A percentile compares a stretch with the other conserved stretches of the same genome.
These are phyloP conservation scores for Rhodomyrtus psidioides DNA, from an alignment of 441 rosid genomes.

Conservation along the genomic window DNA sequence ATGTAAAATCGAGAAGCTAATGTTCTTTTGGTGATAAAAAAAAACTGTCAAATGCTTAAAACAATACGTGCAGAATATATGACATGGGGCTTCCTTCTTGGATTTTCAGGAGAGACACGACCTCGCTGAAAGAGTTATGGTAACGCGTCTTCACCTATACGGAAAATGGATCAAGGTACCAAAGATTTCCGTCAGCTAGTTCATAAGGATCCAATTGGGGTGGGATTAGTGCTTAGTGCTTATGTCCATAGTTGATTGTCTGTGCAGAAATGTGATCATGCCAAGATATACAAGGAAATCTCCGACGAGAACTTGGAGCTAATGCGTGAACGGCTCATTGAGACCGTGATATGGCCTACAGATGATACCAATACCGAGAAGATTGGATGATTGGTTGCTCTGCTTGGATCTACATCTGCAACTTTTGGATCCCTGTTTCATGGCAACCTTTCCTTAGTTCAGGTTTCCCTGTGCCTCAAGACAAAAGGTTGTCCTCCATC, in stretches of 20 bases:
- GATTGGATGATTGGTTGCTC: slow-evolving; percentile 1
- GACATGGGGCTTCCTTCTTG: background rate
- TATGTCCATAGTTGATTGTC: background rate
- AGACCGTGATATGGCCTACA: slow-evolving; percentile 17
- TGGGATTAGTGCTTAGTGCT: background rate
- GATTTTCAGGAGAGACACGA: slow-evolving; percentile 9
- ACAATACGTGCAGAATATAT: background rate
- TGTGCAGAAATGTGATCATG: slow-evolving; percentile 10
- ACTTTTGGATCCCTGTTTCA: background rate
- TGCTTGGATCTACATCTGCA: background rate
- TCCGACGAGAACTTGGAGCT: slow-evolving; percentile 13
- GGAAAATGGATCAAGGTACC: slow-evolving; percentile 14
- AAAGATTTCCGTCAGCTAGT: background rate
- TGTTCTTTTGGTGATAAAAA: background rate
- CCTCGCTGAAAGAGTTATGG: slow-evolving; percentile 12
- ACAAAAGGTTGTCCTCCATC: background rate
- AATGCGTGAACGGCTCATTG: slow-evolving; percentile 11
- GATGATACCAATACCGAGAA: slow-evolving; percentile 12
- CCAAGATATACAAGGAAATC: slow-evolving; percentile 9
- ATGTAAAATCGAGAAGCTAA: background rate
- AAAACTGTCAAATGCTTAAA: background rate
- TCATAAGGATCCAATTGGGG: too few species aligned
- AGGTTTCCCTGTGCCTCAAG: background rate
- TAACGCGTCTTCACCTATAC: slow-evolving; percentile 12
- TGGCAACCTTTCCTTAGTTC: background rate